Conservation (phyloP, 495 filamentous ascomycete species). For the Hypomontagnella monticulosa region DNA sequence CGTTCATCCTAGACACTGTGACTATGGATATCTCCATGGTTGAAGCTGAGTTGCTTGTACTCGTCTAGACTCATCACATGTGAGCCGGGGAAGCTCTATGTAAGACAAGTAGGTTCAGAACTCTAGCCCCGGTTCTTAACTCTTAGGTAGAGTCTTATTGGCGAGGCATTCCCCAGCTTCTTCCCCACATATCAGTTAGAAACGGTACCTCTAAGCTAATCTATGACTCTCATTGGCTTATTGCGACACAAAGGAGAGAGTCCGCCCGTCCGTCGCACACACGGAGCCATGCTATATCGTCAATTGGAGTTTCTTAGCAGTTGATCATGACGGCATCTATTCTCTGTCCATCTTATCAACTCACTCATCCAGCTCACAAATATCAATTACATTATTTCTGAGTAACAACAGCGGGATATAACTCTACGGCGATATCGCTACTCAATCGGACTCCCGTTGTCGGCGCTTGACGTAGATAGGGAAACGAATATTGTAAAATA, state of each 20-base stretch:
- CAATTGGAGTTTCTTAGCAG: slow-evolving; percentile 17
- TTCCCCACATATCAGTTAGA: slow-evolving; percentile 35
- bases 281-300: slow-evolving; percentile 32
- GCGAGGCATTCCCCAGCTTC: slow-evolving; percentile 35
- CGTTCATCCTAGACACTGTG: slow-evolving; percentile 6
- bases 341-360: slow-evolving; percentile 18
- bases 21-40: slow-evolving; percentile 3
- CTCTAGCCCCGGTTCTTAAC: slow-evolving; percentile 21
- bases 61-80: slow-evolving; percentile 29
- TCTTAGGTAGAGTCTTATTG: slow-evolving; percentile 8
- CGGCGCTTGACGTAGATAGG: slow-evolving; percentile 15
- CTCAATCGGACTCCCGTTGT: slow-evolving; percentile 4
- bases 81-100: slow-evolving; percentile 25
- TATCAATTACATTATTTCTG: background rate
- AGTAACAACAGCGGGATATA: background rate
- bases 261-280: slow-evolving; percentile 36
- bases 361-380: background rate
- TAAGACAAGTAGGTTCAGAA: slow-evolving; percentile 10
- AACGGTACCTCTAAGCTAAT: slow-evolving; percentile 23
- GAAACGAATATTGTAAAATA: background rate
- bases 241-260: slow-evolving; percentile 12
- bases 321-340: slow-evolving; percentile 40
- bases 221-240: slow-evolving; percentile 8
- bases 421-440: slow-evolving; percentile 24
- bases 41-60: slow-evolving; percentile 22